Evolutionary conservation across 1,139 yeast species (phyloP).

Genomic region (Saccharomyces hybrid): DNA sequence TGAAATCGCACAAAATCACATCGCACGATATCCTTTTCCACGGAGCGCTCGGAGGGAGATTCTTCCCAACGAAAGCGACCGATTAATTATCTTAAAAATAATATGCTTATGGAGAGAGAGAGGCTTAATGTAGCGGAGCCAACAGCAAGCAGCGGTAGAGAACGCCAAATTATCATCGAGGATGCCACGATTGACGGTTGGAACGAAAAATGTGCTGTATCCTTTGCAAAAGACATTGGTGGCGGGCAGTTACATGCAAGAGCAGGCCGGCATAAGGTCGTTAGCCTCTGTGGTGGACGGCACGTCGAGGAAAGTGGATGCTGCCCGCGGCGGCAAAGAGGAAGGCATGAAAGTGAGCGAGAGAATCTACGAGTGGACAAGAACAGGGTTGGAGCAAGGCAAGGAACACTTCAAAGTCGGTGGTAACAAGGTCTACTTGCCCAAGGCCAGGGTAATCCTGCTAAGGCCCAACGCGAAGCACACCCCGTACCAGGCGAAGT

Average conservation of each 20-base stretch:
- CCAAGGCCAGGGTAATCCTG: slow-evolving; percentile 71
- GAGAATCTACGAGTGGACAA: slow-evolving; percentile 35
- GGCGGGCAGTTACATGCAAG: not conserved
- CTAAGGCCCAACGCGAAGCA: slow-evolving; percentile 87
- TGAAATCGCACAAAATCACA: not conserved
- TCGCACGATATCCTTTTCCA: not conserved
- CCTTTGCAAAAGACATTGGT: not conserved
- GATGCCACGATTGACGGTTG: not conserved
- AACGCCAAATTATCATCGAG: not conserved
- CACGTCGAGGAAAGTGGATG: not conserved
- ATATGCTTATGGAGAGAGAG: not conserved
- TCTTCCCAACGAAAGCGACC: too few relatives aligned
- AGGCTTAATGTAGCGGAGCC: not conserved
- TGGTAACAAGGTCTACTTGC: slow-evolving; percentile 63
- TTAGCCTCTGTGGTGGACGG: not conserved
- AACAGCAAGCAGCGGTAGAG: not conserved
- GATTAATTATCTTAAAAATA: not conserved
- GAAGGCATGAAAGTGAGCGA: slow-evolving; percentile 17
- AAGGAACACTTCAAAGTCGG: slow-evolving; percentile 79
- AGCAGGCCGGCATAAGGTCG: not conserved
- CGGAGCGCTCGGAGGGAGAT: not conserved
- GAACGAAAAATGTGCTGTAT: not conserved
- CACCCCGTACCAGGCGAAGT: slow-evolving; percentile 92
- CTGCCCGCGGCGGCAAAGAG: not conserved
- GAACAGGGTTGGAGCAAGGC: slow-evolving; percentile 53